Percentiles rank a stretch among this genome's conserved stretches.
These are phyloP conservation scores for Artemisia annua DNA, from an alignment of 129 eudicot species.

Conservation along the genomic window DNA sequence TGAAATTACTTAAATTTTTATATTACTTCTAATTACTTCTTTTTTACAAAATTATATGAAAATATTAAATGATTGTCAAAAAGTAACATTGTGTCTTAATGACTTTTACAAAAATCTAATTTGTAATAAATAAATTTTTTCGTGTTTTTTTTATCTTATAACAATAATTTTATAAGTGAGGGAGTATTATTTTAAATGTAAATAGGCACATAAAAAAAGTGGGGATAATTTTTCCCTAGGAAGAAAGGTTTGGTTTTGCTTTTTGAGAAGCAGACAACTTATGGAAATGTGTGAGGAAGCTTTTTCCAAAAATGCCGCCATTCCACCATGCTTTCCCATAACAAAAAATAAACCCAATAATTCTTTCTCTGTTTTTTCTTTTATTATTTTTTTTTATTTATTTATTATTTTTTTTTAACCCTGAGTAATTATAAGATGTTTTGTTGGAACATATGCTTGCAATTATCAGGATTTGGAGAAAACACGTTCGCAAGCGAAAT, in stretches of 20 bases:
- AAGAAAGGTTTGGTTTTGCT: conserved; percentile 15
- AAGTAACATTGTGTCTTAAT: too few relatives aligned
- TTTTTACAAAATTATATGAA: too few relatives aligned
- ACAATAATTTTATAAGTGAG: too few relatives aligned
- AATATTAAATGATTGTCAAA: too few relatives aligned
- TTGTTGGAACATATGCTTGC: neutral
- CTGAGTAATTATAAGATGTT: neutral
- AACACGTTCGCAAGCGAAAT: neutral
- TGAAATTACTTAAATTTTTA: too few relatives aligned
- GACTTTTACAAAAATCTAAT: too few relatives aligned
- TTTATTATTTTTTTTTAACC: too few relatives aligned
- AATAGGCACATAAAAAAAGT: neutral
- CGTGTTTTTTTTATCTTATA: too few relatives aligned
- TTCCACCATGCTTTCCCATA: conserved; percentile 20
- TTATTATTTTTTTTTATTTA: too few relatives aligned
- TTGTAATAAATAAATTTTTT: too few relatives aligned
- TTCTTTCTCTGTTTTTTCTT: neutral
- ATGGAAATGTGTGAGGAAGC: conserved; percentile 28
- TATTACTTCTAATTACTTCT: too few relatives aligned
- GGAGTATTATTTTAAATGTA: too few relatives aligned
- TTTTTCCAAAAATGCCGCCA: conserved; percentile 22
- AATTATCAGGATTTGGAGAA: neutral
- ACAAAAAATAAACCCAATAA: neutral
- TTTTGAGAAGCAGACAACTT: conserved; percentile 19
- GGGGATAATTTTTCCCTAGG: neutral